A percentile compares a stretch with the other conserved stretches of the same genome.
phyloP scores from a whole-genome alignment of 169 alveolate species.

The Ichthyophthirius multifiliis region DNA sequence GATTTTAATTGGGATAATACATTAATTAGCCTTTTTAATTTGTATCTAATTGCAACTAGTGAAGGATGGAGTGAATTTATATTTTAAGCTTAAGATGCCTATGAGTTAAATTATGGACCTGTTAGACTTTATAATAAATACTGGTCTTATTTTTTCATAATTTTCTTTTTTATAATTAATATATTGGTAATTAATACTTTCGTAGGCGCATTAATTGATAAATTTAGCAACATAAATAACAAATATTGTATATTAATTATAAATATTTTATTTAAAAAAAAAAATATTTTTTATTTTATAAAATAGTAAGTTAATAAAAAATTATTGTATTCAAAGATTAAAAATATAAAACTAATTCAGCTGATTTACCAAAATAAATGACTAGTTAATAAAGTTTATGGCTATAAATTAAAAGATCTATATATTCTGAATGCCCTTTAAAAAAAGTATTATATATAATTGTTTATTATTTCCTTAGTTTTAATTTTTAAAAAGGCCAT shows the following conservation, averaged over 20 bases:
- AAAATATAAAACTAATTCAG: neutral
- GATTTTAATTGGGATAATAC: conserved; percentile 21
- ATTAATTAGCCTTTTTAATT: neutral
- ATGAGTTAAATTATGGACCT: conserved; percentile 9
- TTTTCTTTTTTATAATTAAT: conserved; percentile 29
- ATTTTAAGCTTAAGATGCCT: conserved; percentile 14
- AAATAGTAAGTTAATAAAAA: neutral
- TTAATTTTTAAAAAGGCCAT: too few relatives aligned
- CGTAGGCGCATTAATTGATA: conserved; percentile 17
- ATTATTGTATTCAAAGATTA: neutral
- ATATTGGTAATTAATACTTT: conserved; percentile 28
- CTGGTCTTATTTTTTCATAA: conserved; percentile 24
- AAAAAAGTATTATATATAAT: neutral
- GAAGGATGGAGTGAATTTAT: conserved; percentile 35
- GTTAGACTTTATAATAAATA: neutral
- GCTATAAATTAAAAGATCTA: neutral
- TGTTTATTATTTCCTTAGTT: too few relatives aligned
- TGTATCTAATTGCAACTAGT: conserved; percentile 26
- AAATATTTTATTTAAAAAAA: neutral
- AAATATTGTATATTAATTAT: neutral
- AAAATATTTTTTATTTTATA: neutral
- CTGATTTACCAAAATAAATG: neutral
- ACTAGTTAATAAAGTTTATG: neutral
- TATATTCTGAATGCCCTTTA: neutral
- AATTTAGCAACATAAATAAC: conserved; percentile 14